Conservation (phyloP, 768 basidiomycete species). For the Amanita polypyramis region DNA sequence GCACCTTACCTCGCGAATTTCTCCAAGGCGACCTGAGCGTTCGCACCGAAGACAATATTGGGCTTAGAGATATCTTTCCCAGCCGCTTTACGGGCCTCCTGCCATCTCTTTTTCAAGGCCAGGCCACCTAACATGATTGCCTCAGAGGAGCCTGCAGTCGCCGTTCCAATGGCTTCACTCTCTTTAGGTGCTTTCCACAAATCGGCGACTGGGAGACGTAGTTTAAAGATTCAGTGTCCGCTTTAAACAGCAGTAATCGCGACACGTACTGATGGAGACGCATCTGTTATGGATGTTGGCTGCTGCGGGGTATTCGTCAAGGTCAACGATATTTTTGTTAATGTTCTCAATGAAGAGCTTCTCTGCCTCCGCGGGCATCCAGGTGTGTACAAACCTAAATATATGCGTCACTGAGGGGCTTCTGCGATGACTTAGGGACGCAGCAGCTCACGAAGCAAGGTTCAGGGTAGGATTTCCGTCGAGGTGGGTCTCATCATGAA, state of each 20-base stretch:
- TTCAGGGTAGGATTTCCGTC: conserved; percentile 52
- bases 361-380: conserved; percentile 44
- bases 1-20: conserved; percentile 56
- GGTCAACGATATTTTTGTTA: conserved; percentile 55
- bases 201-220: conserved; percentile 29
- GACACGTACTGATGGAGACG: conserved; percentile 38
- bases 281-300: conserved; percentile 42
- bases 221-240: too few relatives aligned
- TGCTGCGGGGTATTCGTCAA: conserved; percentile 57
- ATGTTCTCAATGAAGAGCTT: conserved; percentile 54
- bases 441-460: conserved; percentile 46
- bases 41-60: conserved; percentile 47
- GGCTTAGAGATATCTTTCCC: conserved; percentile 46
- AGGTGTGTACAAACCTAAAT: conserved; percentile 41
- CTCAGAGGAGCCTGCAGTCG: conserved; percentile 56
- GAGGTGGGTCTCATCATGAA: conserved; percentile 46
- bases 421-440: neutral
- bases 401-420: neutral
- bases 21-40: conserved; percentile 55
- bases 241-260: too few relatives aligned
- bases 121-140: conserved; percentile 66
- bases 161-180: conserved; percentile 46
- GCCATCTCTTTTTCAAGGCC: conserved; percentile 61
- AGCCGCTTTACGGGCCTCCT: conserved; percentile 47
- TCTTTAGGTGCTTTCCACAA: conserved; percentile 57